Evolutionary conservation across 768 basidiomycete genomes (phyloP).

Genomic region (Trametes punicea): DNA sequence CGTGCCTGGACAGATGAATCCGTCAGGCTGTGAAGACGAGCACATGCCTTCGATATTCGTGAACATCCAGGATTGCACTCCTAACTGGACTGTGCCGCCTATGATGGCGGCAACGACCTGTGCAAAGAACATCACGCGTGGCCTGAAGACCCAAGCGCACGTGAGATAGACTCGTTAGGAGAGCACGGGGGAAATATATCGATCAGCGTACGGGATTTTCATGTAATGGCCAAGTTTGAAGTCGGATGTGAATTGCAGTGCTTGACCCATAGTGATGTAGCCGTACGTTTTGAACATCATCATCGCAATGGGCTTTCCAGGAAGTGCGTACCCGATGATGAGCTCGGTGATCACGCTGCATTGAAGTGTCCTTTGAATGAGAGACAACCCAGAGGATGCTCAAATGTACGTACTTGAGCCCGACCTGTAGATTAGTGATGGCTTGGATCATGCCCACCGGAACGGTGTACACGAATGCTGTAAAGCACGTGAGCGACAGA

Average conservation of each 20-base stretch:
- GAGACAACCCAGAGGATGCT: not conserved
- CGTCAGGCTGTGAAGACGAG: conserved; percentile 45
- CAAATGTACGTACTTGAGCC: conserved; percentile 41
- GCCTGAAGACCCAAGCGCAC: too few species aligned
- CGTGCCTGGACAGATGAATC: conserved; percentile 68
- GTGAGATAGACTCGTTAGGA: too few species aligned
- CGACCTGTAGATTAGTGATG: conserved; percentile 79
- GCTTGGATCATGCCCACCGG: conserved; percentile 61
- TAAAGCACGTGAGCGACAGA: not conserved
- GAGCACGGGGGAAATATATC: not conserved
- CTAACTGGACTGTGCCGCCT: conserved; percentile 70
- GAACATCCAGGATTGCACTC: conserved; percentile 79
- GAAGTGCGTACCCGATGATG: conserved; percentile 75
- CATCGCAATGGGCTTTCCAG: conserved; percentile 75
- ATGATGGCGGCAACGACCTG: conserved; percentile 68
- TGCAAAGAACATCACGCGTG: conserved; percentile 66
- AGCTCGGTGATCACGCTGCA: conserved; percentile 75
- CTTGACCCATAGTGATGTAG: conserved; percentile 68
- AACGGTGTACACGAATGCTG: conserved; percentile 42
- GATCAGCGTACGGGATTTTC: conserved; percentile 63
- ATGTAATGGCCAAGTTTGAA: conserved; percentile 74
- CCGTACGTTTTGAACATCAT: conserved; percentile 89
- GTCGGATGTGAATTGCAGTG: conserved; percentile 66
- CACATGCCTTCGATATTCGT: conserved; percentile 65
- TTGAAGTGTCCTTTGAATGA: not conserved